These are phyloP conservation scores for Fusarium acutatum DNA, from an alignment of 2,329 filamentous ascomycete species.

Conservation along the genomic window DNA sequence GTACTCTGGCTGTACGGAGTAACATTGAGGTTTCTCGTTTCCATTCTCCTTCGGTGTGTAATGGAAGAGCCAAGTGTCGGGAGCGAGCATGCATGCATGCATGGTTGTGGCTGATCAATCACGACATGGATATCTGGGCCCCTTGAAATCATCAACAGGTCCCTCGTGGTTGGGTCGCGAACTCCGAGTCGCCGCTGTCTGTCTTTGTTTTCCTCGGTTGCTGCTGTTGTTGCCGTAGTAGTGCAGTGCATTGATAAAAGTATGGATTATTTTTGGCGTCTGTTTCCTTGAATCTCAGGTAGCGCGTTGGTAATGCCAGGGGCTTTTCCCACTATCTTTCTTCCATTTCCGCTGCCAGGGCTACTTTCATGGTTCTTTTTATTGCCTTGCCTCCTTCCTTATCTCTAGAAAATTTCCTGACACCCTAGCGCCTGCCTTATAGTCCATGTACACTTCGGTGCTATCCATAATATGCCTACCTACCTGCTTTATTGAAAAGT, in stretches of 20 bases:
- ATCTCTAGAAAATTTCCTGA: slow-evolving; percentile 5
- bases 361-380: slow-evolving; percentile 12
- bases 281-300: background rate
- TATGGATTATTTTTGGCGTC: slow-evolving; percentile 11
- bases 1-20: background rate
- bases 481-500: background rate
- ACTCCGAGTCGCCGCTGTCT: slow-evolving; percentile 26
- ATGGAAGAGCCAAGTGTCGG: slow-evolving; percentile 16
- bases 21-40: background rate
- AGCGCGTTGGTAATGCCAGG: background rate
- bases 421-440: background rate
- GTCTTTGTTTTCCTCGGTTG: slow-evolving; percentile 15
- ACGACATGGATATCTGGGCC: slow-evolving; percentile 16
- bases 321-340: slow-evolving; percentile 3
- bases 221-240: background rate
- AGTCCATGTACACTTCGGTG: background rate
- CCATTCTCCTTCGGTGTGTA: slow-evolving; percentile 3
- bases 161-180: slow-evolving; percentile 27
- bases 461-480: background rate
- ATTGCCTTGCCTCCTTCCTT: background rate
- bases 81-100: slow-evolving; percentile 10
- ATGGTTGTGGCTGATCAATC: slow-evolving; percentile 6
- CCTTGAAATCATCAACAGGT: slow-evolving; percentile 6
- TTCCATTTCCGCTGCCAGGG: background rate
- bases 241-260: background rate